Percentiles rank a stretch among this genome's conserved stretches.
Evolutionary conservation across 2,329 filamentous ascomycete species (phyloP).

Genomic region (Cercospora citrullina): DNA sequence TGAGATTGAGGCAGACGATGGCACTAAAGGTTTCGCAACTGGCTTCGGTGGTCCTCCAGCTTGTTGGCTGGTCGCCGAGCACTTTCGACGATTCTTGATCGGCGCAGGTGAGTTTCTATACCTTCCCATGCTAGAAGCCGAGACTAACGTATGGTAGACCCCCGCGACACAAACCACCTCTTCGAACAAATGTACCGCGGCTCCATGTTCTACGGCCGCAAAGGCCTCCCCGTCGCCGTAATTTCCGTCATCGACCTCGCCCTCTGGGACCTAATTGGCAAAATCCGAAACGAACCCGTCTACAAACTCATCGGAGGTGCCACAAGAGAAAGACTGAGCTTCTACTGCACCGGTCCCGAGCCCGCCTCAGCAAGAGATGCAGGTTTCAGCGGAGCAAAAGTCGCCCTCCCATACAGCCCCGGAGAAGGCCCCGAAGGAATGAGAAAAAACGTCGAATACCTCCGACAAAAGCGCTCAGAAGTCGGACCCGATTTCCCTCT

Average conservation of each 20-base stretch:
- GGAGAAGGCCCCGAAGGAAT: constrained; percentile 81
- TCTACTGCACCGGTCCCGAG: constrained; percentile 93
- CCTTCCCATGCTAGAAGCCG: neutral
- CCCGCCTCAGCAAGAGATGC: constrained; percentile 76
- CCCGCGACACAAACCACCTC: constrained; percentile 83
- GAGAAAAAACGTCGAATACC: constrained; percentile 85
- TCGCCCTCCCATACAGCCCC: constrained; percentile 84
- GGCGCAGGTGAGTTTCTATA: constrained; percentile 59
- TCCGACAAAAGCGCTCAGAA: constrained; percentile 77
- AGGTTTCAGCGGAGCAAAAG: constrained; percentile 90
- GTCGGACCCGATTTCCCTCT: constrained; percentile 89
- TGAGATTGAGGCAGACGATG: constrained; percentile 84
- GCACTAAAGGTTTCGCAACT: constrained; percentile 90
- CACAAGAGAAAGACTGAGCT: constrained; percentile 78
- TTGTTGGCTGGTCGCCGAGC: constrained; percentile 90
- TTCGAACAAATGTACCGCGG: constrained; percentile 97
- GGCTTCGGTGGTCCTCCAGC: constrained; percentile 91
- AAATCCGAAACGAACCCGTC: constrained; percentile 87
- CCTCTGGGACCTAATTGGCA: constrained; percentile 88
- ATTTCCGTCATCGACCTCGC: constrained; percentile 94
- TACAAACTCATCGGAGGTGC: constrained; percentile 92
- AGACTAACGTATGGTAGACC: constrained; percentile 58
- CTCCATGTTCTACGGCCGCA: constrained; percentile 95
- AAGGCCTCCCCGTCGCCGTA: constrained; percentile 83
- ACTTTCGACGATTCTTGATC: constrained; percentile 89